Percentiles rank a stretch among this genome's conserved stretches.
Evolutionary conservation across 345 rosid genomes (phyloP).

Genomic region (Euclidium syriacum): DNA sequence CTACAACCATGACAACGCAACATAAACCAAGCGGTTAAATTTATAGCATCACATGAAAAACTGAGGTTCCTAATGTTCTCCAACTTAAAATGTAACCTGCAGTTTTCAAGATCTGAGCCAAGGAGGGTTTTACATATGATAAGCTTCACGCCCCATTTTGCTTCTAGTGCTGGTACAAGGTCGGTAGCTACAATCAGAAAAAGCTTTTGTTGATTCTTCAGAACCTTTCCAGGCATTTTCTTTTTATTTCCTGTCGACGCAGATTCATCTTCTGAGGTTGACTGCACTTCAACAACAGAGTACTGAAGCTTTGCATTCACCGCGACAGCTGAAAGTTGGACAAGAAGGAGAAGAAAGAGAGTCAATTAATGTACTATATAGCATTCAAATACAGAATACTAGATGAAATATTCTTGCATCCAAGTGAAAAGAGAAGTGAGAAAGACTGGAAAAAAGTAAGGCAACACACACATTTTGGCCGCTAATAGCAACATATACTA

Average conservation of each 20-base stretch:
- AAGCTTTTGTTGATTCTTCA: constrained; percentile 51
- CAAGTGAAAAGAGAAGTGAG: not conserved
- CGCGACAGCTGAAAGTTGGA: constrained; percentile 69
- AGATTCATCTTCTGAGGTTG: constrained; percentile 41
- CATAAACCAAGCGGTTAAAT: constrained; percentile 10
- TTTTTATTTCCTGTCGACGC: constrained; percentile 40
- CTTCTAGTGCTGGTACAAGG: constrained; percentile 74
- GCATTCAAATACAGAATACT: not conserved
- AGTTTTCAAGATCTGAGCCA: constrained; percentile 87
- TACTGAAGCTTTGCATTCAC: constrained; percentile 87
- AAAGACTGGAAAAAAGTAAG: not conserved
- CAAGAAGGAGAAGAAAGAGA: constrained; percentile 7
- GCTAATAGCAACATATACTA: constrained; percentile 2
- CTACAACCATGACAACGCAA: constrained; percentile 43
- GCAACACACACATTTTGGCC: not conserved
- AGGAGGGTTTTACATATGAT: constrained; percentile 51
- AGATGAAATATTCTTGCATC: not conserved
- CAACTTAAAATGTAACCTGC: constrained; percentile 52
- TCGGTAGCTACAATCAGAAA: constrained; percentile 71
- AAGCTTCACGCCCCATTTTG: constrained; percentile 79
- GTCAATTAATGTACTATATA: not conserved
- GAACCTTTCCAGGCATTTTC: constrained; percentile 54
- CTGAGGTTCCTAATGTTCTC: not conserved
- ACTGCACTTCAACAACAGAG: constrained; percentile 68
- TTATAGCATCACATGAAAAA: constrained; percentile 1